Conservation (phyloP, 345 rosid species). For the Corymbia maculata region DNA sequence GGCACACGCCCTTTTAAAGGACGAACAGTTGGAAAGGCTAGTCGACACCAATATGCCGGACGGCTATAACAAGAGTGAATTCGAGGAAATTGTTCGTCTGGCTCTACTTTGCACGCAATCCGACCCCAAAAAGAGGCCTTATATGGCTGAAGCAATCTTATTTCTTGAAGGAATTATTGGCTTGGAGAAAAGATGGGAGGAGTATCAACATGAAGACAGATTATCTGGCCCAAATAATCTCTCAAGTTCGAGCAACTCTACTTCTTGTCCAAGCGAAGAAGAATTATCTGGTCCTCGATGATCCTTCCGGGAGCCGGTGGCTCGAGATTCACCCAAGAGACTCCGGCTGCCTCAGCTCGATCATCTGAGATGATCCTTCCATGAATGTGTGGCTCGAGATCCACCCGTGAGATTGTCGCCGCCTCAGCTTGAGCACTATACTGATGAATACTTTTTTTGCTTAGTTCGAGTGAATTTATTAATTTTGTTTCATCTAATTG, state of each 20-base stretch:
- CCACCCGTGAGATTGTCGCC: background rate
- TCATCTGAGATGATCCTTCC: background rate
- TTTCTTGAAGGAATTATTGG: background rate
- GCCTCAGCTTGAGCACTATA: background rate
- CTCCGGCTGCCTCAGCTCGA: too few species aligned
- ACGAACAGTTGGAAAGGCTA: background rate
- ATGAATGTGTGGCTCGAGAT: background rate
- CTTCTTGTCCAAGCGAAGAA: background rate
- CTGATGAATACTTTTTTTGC: background rate
- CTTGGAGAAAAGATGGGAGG: background rate
- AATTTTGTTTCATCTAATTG: background rate
- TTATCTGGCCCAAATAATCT: background rate
- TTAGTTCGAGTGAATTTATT: background rate
- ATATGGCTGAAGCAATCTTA: background rate
- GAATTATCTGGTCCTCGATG: background rate
- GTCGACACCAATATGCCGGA: background rate
- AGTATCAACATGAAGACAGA: background rate
- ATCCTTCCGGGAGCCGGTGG: background rate
- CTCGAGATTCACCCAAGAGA: too few species aligned
- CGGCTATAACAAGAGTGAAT: background rate
- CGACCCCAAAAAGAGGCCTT: background rate
- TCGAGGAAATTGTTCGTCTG: background rate
- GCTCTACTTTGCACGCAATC: background rate
- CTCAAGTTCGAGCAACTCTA: background rate
- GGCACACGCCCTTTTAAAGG: background rate